Conservation (phyloP, 306 rosid genomes). For the Acacia crassicarpa region DNA sequence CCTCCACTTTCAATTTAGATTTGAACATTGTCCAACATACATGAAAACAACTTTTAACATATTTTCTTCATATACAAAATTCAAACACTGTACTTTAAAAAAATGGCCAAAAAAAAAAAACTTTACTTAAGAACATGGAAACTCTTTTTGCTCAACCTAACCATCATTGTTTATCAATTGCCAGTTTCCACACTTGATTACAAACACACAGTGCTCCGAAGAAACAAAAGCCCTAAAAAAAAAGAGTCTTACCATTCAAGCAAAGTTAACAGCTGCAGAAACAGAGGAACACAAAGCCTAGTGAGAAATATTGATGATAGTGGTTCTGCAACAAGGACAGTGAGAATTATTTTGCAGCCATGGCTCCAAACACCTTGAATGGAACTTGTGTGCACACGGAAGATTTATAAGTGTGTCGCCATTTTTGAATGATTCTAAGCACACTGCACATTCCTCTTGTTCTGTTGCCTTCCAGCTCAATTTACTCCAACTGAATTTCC, state of each 20-base stretch:
- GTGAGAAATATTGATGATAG: not conserved
- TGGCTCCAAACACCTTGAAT: conserved; percentile 54
- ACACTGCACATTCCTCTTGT: conserved; percentile 64
- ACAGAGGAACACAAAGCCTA: not conserved
- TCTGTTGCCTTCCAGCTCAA: conserved; percentile 53
- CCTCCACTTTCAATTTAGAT: not conserved
- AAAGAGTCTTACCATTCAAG: not conserved
- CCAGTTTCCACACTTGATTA: not conserved
- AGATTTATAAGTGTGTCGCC: conserved; percentile 48
- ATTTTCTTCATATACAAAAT: no score
- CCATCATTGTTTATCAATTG: not conserved
- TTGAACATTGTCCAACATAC: no score
- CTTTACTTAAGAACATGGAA: not conserved
- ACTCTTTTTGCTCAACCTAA: not conserved
- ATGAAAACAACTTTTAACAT: not conserved
- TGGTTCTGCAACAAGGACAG: conserved; percentile 70
- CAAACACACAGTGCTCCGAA: not conserved
- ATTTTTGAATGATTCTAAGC: conserved; percentile 48
- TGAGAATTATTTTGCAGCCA: conserved; percentile 54
- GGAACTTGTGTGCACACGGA: conserved; percentile 69
- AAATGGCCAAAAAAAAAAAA: no score
- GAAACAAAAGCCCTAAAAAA: not conserved
- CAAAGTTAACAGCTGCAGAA: not conserved
- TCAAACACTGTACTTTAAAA: no score
- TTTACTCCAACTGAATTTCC: conserved; percentile 56